A percentile compares a stretch with the other conserved stretches of the same genome.
Evolutionary conservation across 2,329 filamentous ascomycete genomes (phyloP).

Genomic region (Chalaropsis ovoidea): DNA sequence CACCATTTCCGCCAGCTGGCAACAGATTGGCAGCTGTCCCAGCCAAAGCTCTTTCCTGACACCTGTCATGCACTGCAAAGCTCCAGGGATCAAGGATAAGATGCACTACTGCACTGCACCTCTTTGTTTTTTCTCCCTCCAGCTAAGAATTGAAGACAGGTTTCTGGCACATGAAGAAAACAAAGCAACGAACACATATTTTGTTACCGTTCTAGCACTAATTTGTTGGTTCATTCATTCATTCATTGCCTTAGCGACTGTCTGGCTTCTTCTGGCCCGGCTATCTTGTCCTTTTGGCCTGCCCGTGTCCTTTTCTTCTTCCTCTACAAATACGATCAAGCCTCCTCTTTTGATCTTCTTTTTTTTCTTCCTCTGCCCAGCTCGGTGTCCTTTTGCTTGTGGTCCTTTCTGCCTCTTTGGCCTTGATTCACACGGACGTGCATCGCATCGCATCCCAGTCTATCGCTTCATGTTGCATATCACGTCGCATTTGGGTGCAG

Average conservation of each 20-base stretch:
- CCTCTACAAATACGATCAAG: slow-evolving; percentile 1
- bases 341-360: not conserved
- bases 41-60: not conserved
- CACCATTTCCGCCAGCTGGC: no score
- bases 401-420: not conserved
- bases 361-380: not conserved
- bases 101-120: not conserved
- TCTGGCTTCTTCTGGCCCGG: not conserved
- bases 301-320: not conserved
- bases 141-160: slow-evolving; percentile 10
- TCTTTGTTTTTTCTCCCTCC: not conserved
- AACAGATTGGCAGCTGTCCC: not conserved
- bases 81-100: not conserved
- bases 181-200: slow-evolving; percentile 10
- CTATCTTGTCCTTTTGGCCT: slow-evolving; percentile 1
- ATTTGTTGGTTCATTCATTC: not conserved
- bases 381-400: slow-evolving; percentile 4
- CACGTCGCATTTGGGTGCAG: slow-evolving; percentile 3
- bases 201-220: not conserved
- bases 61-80: slow-evolving; percentile 7
- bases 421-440: slow-evolving; percentile 5
- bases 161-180: slow-evolving; percentile 3
- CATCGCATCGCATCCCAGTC: slow-evolving; percentile 7
- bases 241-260: slow-evolving; percentile 4
- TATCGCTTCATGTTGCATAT: slow-evolving; percentile 3